A percentile compares a stretch with the other conserved stretches of the same genome.
These are phyloP conservation scores for Hippophae gyantsensis DNA, from an alignment of 306 rosid species.

Conservation along the genomic window DNA sequence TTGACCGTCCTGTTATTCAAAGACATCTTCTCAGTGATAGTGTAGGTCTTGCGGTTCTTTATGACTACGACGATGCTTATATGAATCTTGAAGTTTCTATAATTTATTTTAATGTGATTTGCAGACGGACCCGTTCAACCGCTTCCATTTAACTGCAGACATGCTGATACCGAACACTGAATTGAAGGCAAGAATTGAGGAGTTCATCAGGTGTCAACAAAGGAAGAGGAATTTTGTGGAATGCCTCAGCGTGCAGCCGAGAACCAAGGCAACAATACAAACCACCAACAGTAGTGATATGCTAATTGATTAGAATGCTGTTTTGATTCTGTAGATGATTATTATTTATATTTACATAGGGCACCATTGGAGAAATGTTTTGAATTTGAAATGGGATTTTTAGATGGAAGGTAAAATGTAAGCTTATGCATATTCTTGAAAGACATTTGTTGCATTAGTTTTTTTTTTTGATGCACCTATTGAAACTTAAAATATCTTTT, in stretches of 20 bases:
- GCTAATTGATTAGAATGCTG: slow-evolving; percentile 61
- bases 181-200: slow-evolving; percentile 64
- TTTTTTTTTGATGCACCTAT: too few relatives aligned
- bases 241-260: slow-evolving; percentile 44
- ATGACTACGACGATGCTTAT: neutral
- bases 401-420: too few relatives aligned
- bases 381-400: too few relatives aligned
- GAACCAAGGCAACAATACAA: slow-evolving; percentile 61
- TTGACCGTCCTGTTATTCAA: slow-evolving; percentile 91
- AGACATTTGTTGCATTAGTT: too few relatives aligned
- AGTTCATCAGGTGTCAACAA: slow-evolving; percentile 64
- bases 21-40: slow-evolving; percentile 96
- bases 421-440: too few relatives aligned
- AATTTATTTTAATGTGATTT: slow-evolving; percentile 15
- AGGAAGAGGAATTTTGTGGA: slow-evolving; percentile 44
- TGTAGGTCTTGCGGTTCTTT: slow-evolving; percentile 21
- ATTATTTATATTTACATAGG: too few relatives aligned
- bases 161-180: slow-evolving; percentile 74
- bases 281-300: slow-evolving; percentile 52
- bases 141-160: slow-evolving; percentile 81
- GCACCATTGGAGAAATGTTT: too few relatives aligned
- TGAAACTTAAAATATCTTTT: too few relatives aligned
- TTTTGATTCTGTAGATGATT: too few relatives aligned
- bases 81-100: neutral
- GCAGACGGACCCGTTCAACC: slow-evolving; percentile 96